phyloP scores from a whole-genome alignment of 2,329 filamentous ascomycete species.

The Epichloe sylvatica region DNA sequence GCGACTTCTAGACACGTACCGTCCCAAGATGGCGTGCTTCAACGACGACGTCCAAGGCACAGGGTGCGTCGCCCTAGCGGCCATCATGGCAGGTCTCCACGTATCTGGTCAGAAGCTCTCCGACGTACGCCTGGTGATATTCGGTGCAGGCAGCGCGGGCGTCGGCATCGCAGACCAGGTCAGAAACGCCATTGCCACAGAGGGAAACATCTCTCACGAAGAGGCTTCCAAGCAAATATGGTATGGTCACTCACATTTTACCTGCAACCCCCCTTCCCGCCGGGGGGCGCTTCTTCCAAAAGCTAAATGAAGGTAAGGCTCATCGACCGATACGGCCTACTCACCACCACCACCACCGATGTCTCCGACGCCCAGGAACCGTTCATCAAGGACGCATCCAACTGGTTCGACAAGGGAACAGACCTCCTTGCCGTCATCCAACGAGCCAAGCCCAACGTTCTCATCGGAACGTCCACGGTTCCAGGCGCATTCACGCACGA shows the following conservation, averaged over 20 bases:
- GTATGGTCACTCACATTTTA: slow-evolving; percentile 24
- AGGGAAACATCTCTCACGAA: slow-evolving; percentile 51
- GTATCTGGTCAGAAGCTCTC: slow-evolving; percentile 51
- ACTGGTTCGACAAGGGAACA: slow-evolving; percentile 46
- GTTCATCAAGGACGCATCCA: slow-evolving; percentile 50
- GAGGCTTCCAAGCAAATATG: slow-evolving; percentile 72
- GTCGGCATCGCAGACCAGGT: slow-evolving; percentile 80
- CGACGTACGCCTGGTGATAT: slow-evolving; percentile 60
- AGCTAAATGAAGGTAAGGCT: slow-evolving; percentile 35
- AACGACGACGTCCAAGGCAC: slow-evolving; percentile 88
- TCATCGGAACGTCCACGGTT: slow-evolving; percentile 73
- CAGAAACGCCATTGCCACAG: slow-evolving; percentile 59
- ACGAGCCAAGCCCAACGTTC: slow-evolving; percentile 60
- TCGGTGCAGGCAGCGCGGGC: slow-evolving; percentile 69
- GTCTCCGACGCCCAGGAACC: slow-evolving; percentile 52
- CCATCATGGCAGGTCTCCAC: slow-evolving; percentile 61
- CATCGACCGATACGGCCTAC: slow-evolving; percentile 65
- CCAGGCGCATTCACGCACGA: slow-evolving; percentile 64
- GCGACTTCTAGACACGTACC: slow-evolving; percentile 62
- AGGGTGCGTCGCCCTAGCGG: slow-evolving; percentile 73
- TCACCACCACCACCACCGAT: slow-evolving; percentile 30
- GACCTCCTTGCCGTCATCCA: slow-evolving; percentile 54
- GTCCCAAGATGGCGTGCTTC: slow-evolving; percentile 64
- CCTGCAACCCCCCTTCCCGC: not conserved
- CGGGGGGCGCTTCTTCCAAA: not conserved